Evolutionary conservation across 768 basidiomycete genomes (phyloP), one percentile per base, ranked within the genome.

Genomic region (Paxillus rubicundulus): DNA sequence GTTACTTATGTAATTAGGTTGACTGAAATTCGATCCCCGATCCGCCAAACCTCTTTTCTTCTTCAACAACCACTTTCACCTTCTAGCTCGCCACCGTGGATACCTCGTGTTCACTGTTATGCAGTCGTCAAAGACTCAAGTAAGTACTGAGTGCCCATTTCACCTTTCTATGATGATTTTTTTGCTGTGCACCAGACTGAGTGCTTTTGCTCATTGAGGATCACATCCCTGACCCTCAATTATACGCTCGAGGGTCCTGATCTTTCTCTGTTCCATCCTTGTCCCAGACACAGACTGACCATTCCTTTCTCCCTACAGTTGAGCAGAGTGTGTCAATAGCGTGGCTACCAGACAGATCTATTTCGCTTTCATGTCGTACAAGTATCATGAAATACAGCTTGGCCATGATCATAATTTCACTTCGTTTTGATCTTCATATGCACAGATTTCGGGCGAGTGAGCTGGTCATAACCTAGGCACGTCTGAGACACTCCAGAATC

Each of bases 391-490:
- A 12, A 30, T 33, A 33, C 41, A 0, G 38, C 13, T 2, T 48
- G 43, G 12, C 18, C 14, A 18, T 33, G 33, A 33, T 42, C 41
- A n/a, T 42, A 6, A 10, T 30, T 44, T 58, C 43, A 65, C 9
- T 44, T 55, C 10, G 81, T 87, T 61, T 81, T 82, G 47, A 87
- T 79, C 73, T 92, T 91, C 86, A 92, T 89, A 62, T 91, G 82
- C 17, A 92, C 82, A 1, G 80, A 84, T 71, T 92, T 92, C 6
- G 85, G 82, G 56, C 85, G 76, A 14, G 91, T 93, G 18, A 93
- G 76, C 60, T 92, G 91, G 64, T 92, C 89, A 63, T 88, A 93
- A 0, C 91, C 91, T 91, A 21, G 45, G 20, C n/a, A 47, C 3
- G 9, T 33, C 43, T n/a, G 28, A 21, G n/a, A 34, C 6, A 43